These are phyloP conservation scores for Dioscorea dumetorum DNA, from an alignment of 106 monocot species.

Conservation along the genomic window DNA sequence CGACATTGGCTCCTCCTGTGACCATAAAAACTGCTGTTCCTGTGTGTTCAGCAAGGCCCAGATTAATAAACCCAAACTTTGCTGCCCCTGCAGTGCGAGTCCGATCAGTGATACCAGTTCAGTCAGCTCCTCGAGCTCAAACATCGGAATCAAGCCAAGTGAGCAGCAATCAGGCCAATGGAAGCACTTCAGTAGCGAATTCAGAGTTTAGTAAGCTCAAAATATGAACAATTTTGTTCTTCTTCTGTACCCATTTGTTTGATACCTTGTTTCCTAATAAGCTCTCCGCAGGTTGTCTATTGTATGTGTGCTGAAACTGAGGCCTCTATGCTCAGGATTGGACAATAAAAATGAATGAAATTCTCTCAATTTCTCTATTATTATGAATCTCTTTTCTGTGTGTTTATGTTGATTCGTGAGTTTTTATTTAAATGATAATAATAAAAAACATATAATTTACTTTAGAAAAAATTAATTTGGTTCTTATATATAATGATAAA, in stretches of 20 bases:
- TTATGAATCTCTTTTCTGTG: too few species aligned
- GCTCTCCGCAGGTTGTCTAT: too few species aligned
- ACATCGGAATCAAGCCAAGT: background rate
- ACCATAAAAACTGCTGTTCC: slow-evolving; percentile 33
- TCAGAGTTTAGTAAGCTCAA: slow-evolving; percentile 7
- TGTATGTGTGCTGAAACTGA: too few species aligned
- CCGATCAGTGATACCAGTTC: slow-evolving; percentile 14
- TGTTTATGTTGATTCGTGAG: too few species aligned
- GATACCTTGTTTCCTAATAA: too few species aligned
- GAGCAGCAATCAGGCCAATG: slow-evolving; percentile 4
- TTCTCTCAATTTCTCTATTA: too few species aligned
- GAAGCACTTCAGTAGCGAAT: background rate
- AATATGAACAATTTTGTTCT: slow-evolving; percentile 13
- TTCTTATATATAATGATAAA: too few species aligned
- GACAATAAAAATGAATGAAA: too few species aligned
- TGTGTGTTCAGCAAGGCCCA: slow-evolving; percentile 29
- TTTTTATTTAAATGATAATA: too few species aligned
- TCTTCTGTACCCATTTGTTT: background rate
- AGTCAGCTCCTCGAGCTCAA: slow-evolving; percentile 1
- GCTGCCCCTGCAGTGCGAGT: slow-evolving; percentile 19
- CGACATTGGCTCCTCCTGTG: slow-evolving; percentile 30
- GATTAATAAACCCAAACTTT: background rate
- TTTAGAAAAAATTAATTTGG: too few species aligned
- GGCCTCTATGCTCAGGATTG: too few species aligned
- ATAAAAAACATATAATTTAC: too few species aligned